phyloP scores from a whole-genome alignment of 176 grass and related monocot species.

The Hsuehochloa calcarea region DNA sequence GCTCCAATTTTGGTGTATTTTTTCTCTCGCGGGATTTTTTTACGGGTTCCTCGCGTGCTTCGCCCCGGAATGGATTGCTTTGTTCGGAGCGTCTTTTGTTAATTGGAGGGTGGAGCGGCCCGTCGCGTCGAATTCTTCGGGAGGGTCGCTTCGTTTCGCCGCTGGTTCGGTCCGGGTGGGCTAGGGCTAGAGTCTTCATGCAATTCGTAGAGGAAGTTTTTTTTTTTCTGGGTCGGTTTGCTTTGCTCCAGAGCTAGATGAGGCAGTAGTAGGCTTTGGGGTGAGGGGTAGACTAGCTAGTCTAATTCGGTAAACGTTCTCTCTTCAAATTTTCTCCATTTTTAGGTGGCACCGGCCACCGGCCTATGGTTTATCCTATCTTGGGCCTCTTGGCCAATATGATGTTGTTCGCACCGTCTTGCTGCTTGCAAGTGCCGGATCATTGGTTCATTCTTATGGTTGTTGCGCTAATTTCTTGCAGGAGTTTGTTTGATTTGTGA shows the following conservation, averaged over 20 bases:
- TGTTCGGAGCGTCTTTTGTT: not conserved
- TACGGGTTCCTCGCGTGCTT: not conserved
- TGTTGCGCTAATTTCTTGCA: not conserved
- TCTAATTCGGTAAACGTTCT: not conserved
- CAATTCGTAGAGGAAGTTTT: not conserved
- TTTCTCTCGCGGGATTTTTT: not conserved
- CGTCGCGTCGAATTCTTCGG: not conserved
- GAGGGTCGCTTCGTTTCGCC: not conserved
- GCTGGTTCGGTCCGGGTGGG: not conserved
- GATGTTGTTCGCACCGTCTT: not conserved
- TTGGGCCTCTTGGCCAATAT: not conserved
- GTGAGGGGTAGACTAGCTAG: not conserved
- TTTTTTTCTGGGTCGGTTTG: not conserved
- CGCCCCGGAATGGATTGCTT: not conserved
- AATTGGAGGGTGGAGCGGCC: not conserved
- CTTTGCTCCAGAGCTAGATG: not conserved
- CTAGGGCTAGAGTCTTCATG: not conserved
- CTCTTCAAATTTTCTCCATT: not conserved
- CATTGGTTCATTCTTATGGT: not conserved
- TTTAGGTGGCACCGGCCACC: constrained; percentile 17
- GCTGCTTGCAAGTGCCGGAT: not conserved
- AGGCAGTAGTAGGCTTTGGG: not conserved
- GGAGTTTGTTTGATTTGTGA: not conserved
- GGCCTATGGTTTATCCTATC: not conserved
- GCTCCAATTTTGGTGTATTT: not conserved